phyloP scores from a whole-genome alignment of 176 grass and related monocot species.

The Elaeis guineensis region DNA sequence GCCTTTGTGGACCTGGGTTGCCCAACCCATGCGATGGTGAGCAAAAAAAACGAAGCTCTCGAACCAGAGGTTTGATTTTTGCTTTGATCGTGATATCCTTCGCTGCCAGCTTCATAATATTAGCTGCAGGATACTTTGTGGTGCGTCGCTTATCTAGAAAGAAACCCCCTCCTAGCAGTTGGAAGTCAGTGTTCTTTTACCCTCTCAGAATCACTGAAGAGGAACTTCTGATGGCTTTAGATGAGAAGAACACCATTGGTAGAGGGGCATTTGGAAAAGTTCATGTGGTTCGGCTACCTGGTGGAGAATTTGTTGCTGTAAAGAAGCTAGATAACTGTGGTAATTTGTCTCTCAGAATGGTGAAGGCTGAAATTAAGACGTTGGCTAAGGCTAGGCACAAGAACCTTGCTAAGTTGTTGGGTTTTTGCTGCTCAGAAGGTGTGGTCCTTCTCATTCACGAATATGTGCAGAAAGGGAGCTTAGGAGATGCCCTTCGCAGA shows the following conservation, averaged over 20 bases:
- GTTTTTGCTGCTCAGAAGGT: conserved; percentile 43
- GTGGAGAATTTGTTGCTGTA: conserved; percentile 35
- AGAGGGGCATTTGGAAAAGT: conserved; percentile 54
- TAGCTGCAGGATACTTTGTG: conserved; percentile 31
- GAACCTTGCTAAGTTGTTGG: conserved; percentile 47
- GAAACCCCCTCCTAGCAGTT: not conserved
- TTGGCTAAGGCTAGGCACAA: conserved; percentile 59
- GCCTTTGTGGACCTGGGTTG: conserved; percentile 52
- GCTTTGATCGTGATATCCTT: conserved; percentile 31
- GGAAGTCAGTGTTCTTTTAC: conserved; percentile 60
- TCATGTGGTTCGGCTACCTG: conserved; percentile 27
- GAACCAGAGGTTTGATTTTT: conserved; percentile 14
- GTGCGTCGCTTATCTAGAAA: conserved; percentile 13
- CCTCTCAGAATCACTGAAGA: conserved; percentile 49
- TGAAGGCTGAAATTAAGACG: conserved; percentile 52
- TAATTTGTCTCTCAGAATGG: conserved; percentile 35
- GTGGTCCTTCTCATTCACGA: conserved; percentile 53
- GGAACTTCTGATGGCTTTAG: conserved; percentile 33
- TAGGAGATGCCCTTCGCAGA: conserved; percentile 36
- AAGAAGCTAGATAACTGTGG: conserved; percentile 41
- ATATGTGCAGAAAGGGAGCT: conserved; percentile 37
- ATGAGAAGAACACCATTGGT: conserved; percentile 39
- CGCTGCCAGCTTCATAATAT: conserved; percentile 20
- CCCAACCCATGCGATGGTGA: conserved; percentile 21
- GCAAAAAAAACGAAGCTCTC: conserved; percentile 7